Base-by-base conservation (phyloP, 306 rosid species). In the Leucaena leucocephala region DNA sequence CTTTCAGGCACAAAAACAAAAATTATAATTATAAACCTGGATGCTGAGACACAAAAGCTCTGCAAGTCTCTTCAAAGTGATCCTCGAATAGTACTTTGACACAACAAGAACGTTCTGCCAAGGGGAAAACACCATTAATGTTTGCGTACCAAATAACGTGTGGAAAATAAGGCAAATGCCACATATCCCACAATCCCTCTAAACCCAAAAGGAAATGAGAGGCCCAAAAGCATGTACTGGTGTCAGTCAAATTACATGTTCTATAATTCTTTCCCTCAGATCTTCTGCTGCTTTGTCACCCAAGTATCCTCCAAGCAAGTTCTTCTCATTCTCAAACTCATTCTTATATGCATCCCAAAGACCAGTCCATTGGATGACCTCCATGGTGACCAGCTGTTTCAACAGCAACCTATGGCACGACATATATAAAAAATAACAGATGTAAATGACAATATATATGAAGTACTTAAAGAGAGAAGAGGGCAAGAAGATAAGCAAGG, bases 201-300 rank as follows among this genome's bases (percentile, higher is more conserved):
- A 70, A 54, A 59, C 22, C 46, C 35, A 40, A 68, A 5, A 57
- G 68, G 21, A 54, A 22, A 54, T 45, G 0, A n/a, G 33, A 9
- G 8, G 48, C 16, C 8, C 5, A 45, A 71, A 36, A 64, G 65
- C 63, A 33, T 12, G 67, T 17, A 5, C 35, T 13, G 14, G 42
- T 69, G 71, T 36, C 13, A 75, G 59, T 42, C 15, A 5, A 80
- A 76, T 43, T 80, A 93, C 97, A 76, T 93, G 98, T 81, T 93
- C 98, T 33, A 93, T 91, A 44, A 91, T 86, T 87, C 98, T 89
- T 84, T 89, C 93, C 86, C 73, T 89, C 49, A 91, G 90, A 87
- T 93, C 98, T 83, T 88, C 92, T 38, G 94, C 98, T 71, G 93
- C 94, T 72, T 89, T 88, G 68, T 89, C 97, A 80, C 91, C 91